phyloP scores from a whole-genome alignment of 495 filamentous ascomycete species.

The Chlorociboria aeruginascens region DNA sequence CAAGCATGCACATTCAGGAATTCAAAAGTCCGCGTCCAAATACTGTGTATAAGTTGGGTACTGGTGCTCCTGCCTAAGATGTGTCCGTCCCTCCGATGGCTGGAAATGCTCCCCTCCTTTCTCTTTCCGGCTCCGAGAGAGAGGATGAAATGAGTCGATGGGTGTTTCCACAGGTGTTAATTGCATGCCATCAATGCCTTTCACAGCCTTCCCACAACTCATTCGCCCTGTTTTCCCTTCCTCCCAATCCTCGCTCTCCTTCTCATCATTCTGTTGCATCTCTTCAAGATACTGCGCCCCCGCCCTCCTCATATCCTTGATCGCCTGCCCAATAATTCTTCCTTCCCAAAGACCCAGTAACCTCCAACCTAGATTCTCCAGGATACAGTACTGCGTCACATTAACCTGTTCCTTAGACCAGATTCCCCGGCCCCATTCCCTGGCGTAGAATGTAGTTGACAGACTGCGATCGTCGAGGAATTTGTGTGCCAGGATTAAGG shows the following conservation, averaged over 20 bases:
- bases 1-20: no score
- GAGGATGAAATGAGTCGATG: no score
- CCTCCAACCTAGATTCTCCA: constrained; percentile 40
- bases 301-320: constrained; percentile 42
- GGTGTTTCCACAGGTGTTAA: no score
- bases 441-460: constrained; percentile 29
- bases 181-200: no score
- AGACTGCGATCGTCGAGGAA: constrained; percentile 38
- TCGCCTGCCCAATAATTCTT: constrained; percentile 32
- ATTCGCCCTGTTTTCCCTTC: not conserved
- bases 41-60: no score
- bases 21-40: no score
- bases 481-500: constrained; percentile 39
- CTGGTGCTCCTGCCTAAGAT: no score
- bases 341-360: constrained; percentile 38
- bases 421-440: constrained; percentile 31
- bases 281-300: constrained; percentile 14
- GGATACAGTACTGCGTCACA: constrained; percentile 39
- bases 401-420: constrained; percentile 44
- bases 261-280: constrained; percentile 8
- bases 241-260: not conserved
- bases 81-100: no score
- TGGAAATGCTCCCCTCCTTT: no score
- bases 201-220: not conserved
- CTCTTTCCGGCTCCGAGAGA: no score